A percentile compares a stretch with the other conserved stretches of the same genome.
Conservation (phyloP, 345 rosid genomes). For the Pelargonium nanum region DNA sequence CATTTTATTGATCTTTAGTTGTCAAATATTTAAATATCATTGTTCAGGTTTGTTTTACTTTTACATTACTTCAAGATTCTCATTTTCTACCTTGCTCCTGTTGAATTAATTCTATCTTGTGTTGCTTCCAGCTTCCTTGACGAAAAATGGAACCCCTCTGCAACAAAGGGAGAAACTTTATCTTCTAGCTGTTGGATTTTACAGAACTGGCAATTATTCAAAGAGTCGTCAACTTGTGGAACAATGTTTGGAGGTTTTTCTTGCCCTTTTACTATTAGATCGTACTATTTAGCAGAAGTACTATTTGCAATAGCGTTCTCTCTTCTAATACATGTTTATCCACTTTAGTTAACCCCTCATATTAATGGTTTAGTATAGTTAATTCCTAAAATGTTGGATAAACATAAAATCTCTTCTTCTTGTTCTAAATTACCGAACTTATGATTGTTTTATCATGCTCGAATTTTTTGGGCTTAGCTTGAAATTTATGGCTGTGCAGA, state of each 20-base stretch:
- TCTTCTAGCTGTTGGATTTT: constrained; percentile 78
- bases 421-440: not conserved
- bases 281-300: not conserved
- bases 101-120: not conserved
- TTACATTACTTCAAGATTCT: not conserved
- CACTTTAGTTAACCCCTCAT: no score
- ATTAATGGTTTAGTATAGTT: no score
- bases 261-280: not conserved
- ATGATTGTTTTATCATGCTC: not conserved
- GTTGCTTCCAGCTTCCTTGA: constrained; percentile 44
- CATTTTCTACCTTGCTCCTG: not conserved
- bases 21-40: no score
- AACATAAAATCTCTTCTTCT: not conserved
- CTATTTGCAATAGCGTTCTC: not conserved
- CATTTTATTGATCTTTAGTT: no score
- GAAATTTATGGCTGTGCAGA: constrained; percentile 26
- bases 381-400: no score
- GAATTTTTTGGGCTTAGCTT: not conserved
- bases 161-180: constrained; percentile 58
- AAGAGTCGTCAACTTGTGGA: constrained; percentile 62
- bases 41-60: not conserved
- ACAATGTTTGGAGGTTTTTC: constrained; percentile 53
- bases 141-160: constrained; percentile 35
- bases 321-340: not conserved
- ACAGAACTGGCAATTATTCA: constrained; percentile 52